Evolutionary conservation across 2,329 filamentous ascomycete genomes (phyloP), one percentile per base, ranked within the genome.

Genomic region (Fusarium coffeatum): DNA sequence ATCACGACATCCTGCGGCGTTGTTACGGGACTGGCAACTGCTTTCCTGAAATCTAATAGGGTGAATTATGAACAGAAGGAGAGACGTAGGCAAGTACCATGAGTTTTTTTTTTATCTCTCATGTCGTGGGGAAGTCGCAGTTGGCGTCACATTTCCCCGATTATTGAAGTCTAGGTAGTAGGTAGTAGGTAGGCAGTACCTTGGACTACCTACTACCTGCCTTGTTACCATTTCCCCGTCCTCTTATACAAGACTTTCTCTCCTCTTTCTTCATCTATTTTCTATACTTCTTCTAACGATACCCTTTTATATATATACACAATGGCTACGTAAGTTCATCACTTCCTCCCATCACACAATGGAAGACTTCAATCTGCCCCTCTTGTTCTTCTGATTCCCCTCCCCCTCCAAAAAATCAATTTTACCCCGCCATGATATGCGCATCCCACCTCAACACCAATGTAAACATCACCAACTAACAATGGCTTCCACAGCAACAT

Each of bases 401-500:
- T 42, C 34, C 55, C 59, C 55, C 64, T 51, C 47, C 50, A 59
- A 55, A 49, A 42, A 55, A 23, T 49, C 56, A 63, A 55, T 34
- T 47, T 51, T 71, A 69, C 68, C 59, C 62, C 69, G 56, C 60
- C 59, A 71, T 63, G 15, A 16, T 46, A 27, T 57, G 28, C 20
- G 42, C 37, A 53, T 66, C 47, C 63, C 63, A 66, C 55, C 27
- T 66, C 53, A 64, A 37, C 48, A 55, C 51, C 45, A 64, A 8
- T 56, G 32, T 59, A 53, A 30, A 32, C 51, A 53, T 64, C 53
- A 49, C 32, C 42, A 59, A 62, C 51, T 54, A 48, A 68, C 54
- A 64, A 62, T 50, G 15, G 11, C 8, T 46, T 23, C 23, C 40
- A 32, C 78, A 96, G 93, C 80, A 96, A 96, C 87, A 95, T 96